Evolutionary conservation across 208 protist genomes (phyloP), one percentile per base, ranked within the genome.

Genomic region (Tetramitus jugosus): DNA sequence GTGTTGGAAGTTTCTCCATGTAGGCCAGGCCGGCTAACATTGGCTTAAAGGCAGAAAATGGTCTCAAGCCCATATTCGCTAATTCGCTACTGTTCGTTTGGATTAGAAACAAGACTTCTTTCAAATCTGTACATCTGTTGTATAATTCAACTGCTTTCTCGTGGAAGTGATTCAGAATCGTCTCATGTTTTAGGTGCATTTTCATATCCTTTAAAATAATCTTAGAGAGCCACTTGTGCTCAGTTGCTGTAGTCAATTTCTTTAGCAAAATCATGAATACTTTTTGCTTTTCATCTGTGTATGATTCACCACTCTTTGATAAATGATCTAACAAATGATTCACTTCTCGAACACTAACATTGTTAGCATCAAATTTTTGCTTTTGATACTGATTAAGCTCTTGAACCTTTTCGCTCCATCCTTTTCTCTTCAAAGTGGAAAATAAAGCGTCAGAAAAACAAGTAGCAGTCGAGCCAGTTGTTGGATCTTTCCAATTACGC

Each of bases 181-280:
- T 82, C 29, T 81, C 72, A 42, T 87, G 79, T 0, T 60, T 77
- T 62, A 88, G 76, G 53, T 80, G 77, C 37, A 89, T 80, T 53
- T 83, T 83, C 64, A 87, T 82, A 76, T 90, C 87, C 69, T 89
- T 87, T 4, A 89, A 56, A n/a, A 91, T 82, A 45, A 91, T 91
- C 2, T 87, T 83, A 2, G 90, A 26, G 0, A 91, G 56, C 88
- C 88, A 91, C 76, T 86, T 85, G 49, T 90, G 87, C 79, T 91
- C 88, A 40, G 84, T 20, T 26, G 85, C 62, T 3, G 84, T 83
- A 26, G 83, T 88, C 33, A 35, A 64, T 14, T 60, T 82, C 40
- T 88, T 71, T 29, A 86, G 39, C 10, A 76, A 31, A 0, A 81
- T 37, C 17, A 91, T 65, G 26, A 87, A 49, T 7, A 26, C 45